Conservation (phyloP, 495 filamentous ascomycete species). For the Letharia lupina region DNA sequence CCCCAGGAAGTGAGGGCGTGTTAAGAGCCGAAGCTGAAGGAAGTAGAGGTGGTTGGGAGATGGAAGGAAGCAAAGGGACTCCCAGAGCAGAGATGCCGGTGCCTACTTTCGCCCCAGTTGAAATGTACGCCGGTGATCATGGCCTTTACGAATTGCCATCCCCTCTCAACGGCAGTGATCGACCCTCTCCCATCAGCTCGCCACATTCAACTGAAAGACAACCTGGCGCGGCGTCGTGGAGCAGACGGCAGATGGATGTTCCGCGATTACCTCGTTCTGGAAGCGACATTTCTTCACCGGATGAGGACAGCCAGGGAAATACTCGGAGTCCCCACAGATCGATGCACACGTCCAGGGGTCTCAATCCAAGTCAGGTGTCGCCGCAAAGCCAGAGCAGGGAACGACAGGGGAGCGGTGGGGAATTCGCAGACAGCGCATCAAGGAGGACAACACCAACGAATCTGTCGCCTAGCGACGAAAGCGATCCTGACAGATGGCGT, state of each 20-base stretch:
- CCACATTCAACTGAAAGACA: not conserved
- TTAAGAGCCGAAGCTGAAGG: slow-evolving; percentile 6
- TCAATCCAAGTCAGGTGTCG: not conserved
- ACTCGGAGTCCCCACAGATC: not conserved
- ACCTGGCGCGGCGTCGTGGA: slow-evolving; percentile 6
- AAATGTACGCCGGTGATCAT: slow-evolving; percentile 20
- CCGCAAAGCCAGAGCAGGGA: slow-evolving; percentile 9
- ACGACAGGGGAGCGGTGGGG: slow-evolving; percentile 3
- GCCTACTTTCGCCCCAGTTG: slow-evolving; percentile 13
- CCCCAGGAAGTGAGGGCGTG: not conserved
- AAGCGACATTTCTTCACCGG: slow-evolving; percentile 16
- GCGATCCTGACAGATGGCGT: slow-evolving; percentile 4
- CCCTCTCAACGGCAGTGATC: slow-evolving; percentile 9
- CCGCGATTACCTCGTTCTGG: slow-evolving; percentile 2
- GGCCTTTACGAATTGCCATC: slow-evolving; percentile 16
- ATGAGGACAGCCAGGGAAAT: slow-evolving; percentile 6
- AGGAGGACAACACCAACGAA: slow-evolving; percentile 1
- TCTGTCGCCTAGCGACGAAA: not conserved
- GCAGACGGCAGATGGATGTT: slow-evolving; percentile 2
- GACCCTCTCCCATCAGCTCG: slow-evolving; percentile 15
- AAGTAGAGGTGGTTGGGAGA: slow-evolving; percentile 16
- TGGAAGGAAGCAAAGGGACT: slow-evolving; percentile 19
- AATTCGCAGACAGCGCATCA: not conserved
- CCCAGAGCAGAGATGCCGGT: slow-evolving; percentile 18
- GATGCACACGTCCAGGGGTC: not conserved